Evolutionary conservation across 805 yeast species (phyloP).

Genomic region (Kodamaea restingae): DNA sequence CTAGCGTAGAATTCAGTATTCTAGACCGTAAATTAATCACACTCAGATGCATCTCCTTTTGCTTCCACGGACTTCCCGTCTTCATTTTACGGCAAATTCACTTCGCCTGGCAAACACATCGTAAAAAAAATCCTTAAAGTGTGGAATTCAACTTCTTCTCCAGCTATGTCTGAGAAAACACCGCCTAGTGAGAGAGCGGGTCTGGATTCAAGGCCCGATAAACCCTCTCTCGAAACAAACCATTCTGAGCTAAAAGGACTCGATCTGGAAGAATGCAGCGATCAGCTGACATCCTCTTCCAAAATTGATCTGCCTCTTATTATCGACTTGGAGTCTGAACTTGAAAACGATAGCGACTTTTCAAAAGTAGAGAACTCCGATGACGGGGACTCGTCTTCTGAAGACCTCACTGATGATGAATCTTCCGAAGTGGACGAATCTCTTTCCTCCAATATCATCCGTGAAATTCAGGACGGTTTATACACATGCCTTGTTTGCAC

Average conservation of each 20-base stretch:
- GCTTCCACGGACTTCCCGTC: too few relatives aligned
- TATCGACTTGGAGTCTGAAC: constrained; percentile 8
- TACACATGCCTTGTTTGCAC: constrained; percentile 89
- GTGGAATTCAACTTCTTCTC: background rate
- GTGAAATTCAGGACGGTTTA: constrained; percentile 61
- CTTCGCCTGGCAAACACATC: too few relatives aligned
- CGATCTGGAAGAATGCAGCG: background rate
- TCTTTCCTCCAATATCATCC: constrained; percentile 41
- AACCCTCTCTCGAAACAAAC: background rate
- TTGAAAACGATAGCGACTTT: constrained; percentile 6
- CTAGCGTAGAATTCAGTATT: too few relatives aligned
- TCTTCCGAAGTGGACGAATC: constrained; percentile 22
- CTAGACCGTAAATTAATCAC: too few relatives aligned
- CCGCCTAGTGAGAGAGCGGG: background rate
- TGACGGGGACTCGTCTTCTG: constrained; percentile 10
- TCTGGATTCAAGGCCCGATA: background rate
- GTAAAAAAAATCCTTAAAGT: background rate
- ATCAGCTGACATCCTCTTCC: background rate
- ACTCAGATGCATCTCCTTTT: too few relatives aligned
- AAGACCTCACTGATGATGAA: constrained; percentile 17
- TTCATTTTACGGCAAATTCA: too few relatives aligned
- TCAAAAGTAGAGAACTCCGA: constrained; percentile 9
- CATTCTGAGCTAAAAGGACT: background rate
- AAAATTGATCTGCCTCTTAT: background rate
- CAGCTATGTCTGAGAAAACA: background rate